These are phyloP conservation scores for Cylindrotheca fusiformis DNA, from an alignment of 108 stramenopile species.

Conservation along the genomic window DNA sequence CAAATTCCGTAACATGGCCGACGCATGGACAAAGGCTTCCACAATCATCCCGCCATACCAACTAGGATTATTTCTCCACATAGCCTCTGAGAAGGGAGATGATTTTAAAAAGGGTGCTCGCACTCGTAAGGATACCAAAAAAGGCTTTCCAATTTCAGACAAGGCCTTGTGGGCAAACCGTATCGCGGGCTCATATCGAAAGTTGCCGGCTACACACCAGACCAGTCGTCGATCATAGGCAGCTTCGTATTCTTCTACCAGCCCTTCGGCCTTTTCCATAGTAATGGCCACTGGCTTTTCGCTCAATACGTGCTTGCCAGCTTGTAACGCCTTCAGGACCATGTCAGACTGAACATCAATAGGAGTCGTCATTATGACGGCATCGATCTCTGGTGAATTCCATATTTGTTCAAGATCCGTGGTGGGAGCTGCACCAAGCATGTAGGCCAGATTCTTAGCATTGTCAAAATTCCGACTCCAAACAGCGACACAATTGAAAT, in stretches of 20 bases:
- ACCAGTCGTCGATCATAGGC: neutral
- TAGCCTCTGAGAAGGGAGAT: neutral
- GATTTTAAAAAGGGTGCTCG: conserved; percentile 1
- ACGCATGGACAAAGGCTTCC: conserved; percentile 14
- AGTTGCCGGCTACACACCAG: conserved; percentile 18
- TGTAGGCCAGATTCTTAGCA: neutral
- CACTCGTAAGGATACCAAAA: neutral
- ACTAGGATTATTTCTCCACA: conserved; percentile 12
- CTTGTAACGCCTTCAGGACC: conserved; percentile 1
- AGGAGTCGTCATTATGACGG: conserved; percentile 6
- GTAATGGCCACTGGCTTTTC: conserved; percentile 14
- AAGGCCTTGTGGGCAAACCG: neutral
- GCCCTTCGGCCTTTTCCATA: neutral
- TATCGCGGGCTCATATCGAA: conserved; percentile 15
- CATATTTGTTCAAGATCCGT: neutral
- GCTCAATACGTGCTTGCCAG: conserved; percentile 12
- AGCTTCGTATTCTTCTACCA: conserved; percentile 3
- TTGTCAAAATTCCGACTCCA: conserved; percentile 10
- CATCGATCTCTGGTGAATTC: conserved; percentile 8
- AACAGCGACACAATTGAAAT: conserved; percentile 6
- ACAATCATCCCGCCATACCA: conserved; percentile 22
- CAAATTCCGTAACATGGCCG: conserved; percentile 1
- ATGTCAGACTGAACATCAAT: conserved; percentile 14
- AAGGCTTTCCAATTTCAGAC: neutral
- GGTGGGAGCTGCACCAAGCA: neutral